Evolutionary conservation across 2,329 filamentous ascomycete species (phyloP), one percentile per base, ranked within the genome.

Genomic region (Fusarium mundagurra): DNA sequence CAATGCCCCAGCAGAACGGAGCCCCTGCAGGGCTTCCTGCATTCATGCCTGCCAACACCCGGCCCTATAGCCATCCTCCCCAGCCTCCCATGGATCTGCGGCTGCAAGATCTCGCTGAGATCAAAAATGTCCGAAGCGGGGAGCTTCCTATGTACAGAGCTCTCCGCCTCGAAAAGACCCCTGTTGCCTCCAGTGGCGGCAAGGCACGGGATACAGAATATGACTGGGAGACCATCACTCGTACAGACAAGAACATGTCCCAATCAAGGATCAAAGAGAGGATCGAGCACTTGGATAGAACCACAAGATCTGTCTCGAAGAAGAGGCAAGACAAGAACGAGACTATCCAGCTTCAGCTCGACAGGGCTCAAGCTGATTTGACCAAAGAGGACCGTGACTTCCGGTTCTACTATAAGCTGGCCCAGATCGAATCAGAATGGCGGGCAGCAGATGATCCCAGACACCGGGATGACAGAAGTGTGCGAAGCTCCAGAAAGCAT

Each of bases 391-490:
- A 88, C 22, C 61, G 45, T 6, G 85, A 88, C 43, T 61, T 48
- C 5, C 81, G 82, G 11, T 88, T 81, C 64, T 75, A 81, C 33
- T 85, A 84, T 67, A 79, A 80, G 22, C 77, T 89, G 9, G 84
- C 79, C 20, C 87, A 88, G 75, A 77, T 88, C 12, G 83, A 87
- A 43, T 82, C 82, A 33, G 80, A 83, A 62, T 73, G 82, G 8
- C 81, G 77, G 60, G 74, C 76, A 43, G 70, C 82, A 29, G 71
- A 73, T 18, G 73, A 77, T 38, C 44, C 43, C 39, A 78, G 69
- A 31, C 62, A 71, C 50, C 77, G 66, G 29, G 70, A 73, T 36
- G 72, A 70, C 29, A 74, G 72, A 33, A 73, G 71, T 31, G 62
- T 67, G 16, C 76, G 69, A n/a, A 73, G 74, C 39, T 68, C 69